Evolutionary conservation across 2,329 filamentous ascomycete genomes (phyloP), one percentile per base, ranked within the genome.

Genomic region (Stachybotrys chartarum): DNA sequence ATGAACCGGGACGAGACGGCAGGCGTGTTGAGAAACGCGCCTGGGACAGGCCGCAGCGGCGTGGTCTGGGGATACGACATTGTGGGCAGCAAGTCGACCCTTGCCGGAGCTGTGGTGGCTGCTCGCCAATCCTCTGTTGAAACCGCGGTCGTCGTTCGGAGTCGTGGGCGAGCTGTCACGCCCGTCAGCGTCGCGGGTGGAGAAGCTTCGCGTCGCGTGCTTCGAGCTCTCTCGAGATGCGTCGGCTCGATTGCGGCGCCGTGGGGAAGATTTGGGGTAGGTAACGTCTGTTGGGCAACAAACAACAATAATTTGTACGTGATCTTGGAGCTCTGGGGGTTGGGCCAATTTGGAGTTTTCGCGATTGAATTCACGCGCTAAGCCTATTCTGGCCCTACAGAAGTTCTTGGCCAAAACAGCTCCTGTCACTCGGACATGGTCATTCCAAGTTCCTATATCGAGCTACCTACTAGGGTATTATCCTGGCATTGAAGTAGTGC

Each of bases 21-120:
- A 51, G 89, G 89, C 24, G 90, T 93, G 64, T 87, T 83, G 66
- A 91, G 73, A 67, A 86, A 93, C 64, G 86, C 85, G 75, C 89
- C 89, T 49, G 89, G 89, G 51, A 91, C 77, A 58, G 83, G 83
- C 64, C 88, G 84, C 73, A 86, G 79, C 45, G 89, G 89, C 55
- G 89, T 90, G 59, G 74, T 75, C 61, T 75, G 74, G 30, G 77
- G 72, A 60, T 82, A 80, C 53, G 82, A 76, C 82, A 85, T 85
- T 62, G 57, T 62, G 66, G 63, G 57, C 62, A 60, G 61, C 58
- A 60, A 57, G 57, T 64, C 56, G 63, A 61, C 60, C 63, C 61
- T 65, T 56, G 62, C 61, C 62, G 62, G 63, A 63, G 57, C 60
- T 60, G 58, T 59, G 60, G 60, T 7, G 30, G 44, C 63, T 55